phyloP scores from a whole-genome alignment of 2,329 filamentous ascomycete genomes.

The Trichoderma arundinaceum region DNA sequence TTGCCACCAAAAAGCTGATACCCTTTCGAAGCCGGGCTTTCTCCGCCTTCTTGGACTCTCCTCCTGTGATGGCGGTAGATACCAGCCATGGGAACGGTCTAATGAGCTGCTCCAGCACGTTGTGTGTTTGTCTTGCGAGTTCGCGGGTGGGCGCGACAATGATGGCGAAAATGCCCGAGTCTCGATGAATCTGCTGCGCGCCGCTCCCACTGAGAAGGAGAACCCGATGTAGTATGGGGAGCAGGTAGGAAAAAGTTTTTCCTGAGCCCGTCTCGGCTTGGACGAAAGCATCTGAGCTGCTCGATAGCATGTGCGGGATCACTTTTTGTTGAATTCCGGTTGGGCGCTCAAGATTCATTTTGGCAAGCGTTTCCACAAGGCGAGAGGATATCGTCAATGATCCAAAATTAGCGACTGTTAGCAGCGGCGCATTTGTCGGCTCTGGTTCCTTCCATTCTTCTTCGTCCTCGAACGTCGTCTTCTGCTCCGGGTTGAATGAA shows the following conservation, averaged over 20 bases:
- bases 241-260: slow-evolving; percentile 94
- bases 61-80: slow-evolving; percentile 78
- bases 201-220: slow-evolving; percentile 71
- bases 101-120: slow-evolving; percentile 82
- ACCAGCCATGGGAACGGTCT: slow-evolving; percentile 95
- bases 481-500: slow-evolving; percentile 81
- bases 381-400: slow-evolving; percentile 81
- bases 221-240: slow-evolving; percentile 89
- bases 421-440: slow-evolving; percentile 89
- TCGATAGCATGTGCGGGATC: slow-evolving; percentile 77
- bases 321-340: slow-evolving; percentile 94
- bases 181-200: slow-evolving; percentile 69
- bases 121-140: slow-evolving; percentile 89
- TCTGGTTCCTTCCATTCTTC: slow-evolving; percentile 63
- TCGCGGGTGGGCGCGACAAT: slow-evolving; percentile 94
- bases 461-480: slow-evolving; percentile 60
- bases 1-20: slow-evolving; percentile 93
- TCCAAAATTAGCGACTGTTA: slow-evolving; percentile 84
- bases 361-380: slow-evolving; percentile 82
- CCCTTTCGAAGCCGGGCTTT: slow-evolving; percentile 94
- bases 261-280: slow-evolving; percentile 97
- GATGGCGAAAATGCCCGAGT: slow-evolving; percentile 91
- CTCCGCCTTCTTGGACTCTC: slow-evolving; percentile 76
- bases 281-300: slow-evolving; percentile 89
- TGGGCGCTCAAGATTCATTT: slow-evolving; percentile 86